Conservation (phyloP, 2,329 filamentous ascomycete genomes). For the Colletotrichum navitas region DNA sequence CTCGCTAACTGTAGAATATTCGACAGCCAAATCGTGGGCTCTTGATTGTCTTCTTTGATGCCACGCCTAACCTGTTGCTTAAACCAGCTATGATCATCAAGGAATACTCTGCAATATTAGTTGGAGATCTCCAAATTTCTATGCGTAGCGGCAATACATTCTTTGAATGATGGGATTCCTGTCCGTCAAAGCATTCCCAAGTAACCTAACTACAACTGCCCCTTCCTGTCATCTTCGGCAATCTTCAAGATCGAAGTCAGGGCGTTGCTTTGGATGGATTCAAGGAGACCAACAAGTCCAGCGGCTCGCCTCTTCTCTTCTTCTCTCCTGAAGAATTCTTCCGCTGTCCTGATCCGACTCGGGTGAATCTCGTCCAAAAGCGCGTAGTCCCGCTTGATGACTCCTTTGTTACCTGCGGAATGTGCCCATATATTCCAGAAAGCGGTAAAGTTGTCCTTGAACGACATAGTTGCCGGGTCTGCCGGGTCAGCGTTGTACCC, state of each 20-base stretch:
- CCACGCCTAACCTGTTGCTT: neutral
- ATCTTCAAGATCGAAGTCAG: slow-evolving; percentile 47
- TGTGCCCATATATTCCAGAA: slow-evolving; percentile 63
- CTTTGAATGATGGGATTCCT: neutral
- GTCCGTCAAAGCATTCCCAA: neutral
- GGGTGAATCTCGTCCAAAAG: slow-evolving; percentile 66
- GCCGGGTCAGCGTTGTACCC: slow-evolving; percentile 52
- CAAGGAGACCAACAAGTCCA: slow-evolving; percentile 50
- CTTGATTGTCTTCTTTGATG: neutral
- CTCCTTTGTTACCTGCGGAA: slow-evolving; percentile 55
- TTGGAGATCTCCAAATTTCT: no score
- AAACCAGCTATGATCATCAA: neutral
- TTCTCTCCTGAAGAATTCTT: slow-evolving; percentile 61
- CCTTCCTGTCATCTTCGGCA: slow-evolving; percentile 43
- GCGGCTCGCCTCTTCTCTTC: slow-evolving; percentile 49
- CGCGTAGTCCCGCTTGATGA: slow-evolving; percentile 60
- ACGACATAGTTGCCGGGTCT: slow-evolving; percentile 50
- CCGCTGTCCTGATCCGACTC: slow-evolving; percentile 58
- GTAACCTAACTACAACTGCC: neutral
- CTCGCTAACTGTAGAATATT: neutral
- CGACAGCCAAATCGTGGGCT: neutral
- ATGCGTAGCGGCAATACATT: no score
- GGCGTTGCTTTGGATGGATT: slow-evolving; percentile 44
- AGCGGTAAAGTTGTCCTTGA: slow-evolving; percentile 62
- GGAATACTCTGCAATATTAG: neutral